Base-by-base conservation (phyloP, 225 moss, liverwort and hornwort genomes). In the Thuidium tamariscinum region DNA sequence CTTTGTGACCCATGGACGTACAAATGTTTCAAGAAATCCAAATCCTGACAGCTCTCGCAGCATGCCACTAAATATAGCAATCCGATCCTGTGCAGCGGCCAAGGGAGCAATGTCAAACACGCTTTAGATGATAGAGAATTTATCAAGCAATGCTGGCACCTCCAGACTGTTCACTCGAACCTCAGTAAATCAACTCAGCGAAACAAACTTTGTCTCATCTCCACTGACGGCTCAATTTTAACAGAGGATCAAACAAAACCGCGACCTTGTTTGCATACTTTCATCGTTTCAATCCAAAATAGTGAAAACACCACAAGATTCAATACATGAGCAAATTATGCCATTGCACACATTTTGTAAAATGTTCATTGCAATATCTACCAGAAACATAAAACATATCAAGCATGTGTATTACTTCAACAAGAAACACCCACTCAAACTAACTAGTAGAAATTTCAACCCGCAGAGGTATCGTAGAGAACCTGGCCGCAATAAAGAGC, bases 11-110 rank as follows among this genome's bases (percentile, higher is more conserved):
- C 96, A 94, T 66, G 96, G 95, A 81, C 96, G 97, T 41, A 89
- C 95, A 68, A 92, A 77, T 57, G 88, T 84, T 84, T 97, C 96
- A 76, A 98, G 81, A 82, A 99, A 90, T 56, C 94, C 97, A 74
- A 87, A 95, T 75, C 97, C 98, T 56, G 97, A 91, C n/a, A 97
- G 65, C 91, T 97, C 98, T 46, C 98, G 95, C 86, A 96, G 81
- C 91, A 91, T 91, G 88, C 98, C 98, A 91, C 89, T 91, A 92
- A 99, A 99, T 54, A 95, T 77, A 86, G 95, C 94, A 80, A 97
- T 92, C 54, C 92, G 93, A 42, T 96, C 95, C 96, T 97, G 95
- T 83, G 71, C 87, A 85, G 73, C 73, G 36, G 52, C 61, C 57
- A 80, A 74, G 46, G 37, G 42, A 76, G 52, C 65, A 51, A 68